Percentiles rank a stretch among this genome's conserved stretches.
These are phyloP conservation scores for Picea sitchensis DNA, from an alignment of 75 land plant species.

Conservation along the genomic window DNA sequence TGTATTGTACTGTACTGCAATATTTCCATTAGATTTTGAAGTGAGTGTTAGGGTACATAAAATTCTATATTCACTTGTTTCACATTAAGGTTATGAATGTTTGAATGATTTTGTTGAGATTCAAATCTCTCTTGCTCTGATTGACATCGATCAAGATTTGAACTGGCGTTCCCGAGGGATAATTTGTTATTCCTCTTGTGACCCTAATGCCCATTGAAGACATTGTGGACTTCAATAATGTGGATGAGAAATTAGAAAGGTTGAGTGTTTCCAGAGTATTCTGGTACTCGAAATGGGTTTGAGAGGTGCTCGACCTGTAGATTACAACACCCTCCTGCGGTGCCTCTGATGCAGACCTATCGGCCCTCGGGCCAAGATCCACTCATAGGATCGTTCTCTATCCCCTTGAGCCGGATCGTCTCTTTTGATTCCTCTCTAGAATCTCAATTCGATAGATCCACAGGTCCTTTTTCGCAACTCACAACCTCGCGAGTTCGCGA, in stretches of 20 bases:
- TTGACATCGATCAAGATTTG: slow-evolving; percentile 68
- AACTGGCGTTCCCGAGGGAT: slow-evolving; percentile 65
- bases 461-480: too few relatives aligned
- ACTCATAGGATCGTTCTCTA: too few relatives aligned
- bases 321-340: slow-evolving; percentile 86
- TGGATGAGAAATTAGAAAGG: slow-evolving; percentile 57
- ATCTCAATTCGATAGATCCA: too few relatives aligned
- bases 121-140: slow-evolving; percentile 41
- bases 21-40: too few relatives aligned
- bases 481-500: too few relatives aligned
- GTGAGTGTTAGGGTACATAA: too few relatives aligned
- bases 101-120: slow-evolving; percentile 66
- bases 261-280: slow-evolving; percentile 90
- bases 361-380: too few relatives aligned
- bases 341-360: slow-evolving; percentile 23
- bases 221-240: slow-evolving; percentile 52
- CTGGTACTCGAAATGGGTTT: slow-evolving; percentile 63
- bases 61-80: slow-evolving; percentile 47
- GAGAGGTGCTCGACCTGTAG: slow-evolving; percentile 58
- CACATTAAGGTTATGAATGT: slow-evolving; percentile 75
- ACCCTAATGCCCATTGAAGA: slow-evolving; percentile 59
- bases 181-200: slow-evolving; percentile 24
- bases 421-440: too few relatives aligned
- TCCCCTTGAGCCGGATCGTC: too few relatives aligned
- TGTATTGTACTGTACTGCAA: too few relatives aligned